These are phyloP conservation scores for Prunus yedoensis DNA, from an alignment of 331 rosid species.

Conservation along the genomic window DNA sequence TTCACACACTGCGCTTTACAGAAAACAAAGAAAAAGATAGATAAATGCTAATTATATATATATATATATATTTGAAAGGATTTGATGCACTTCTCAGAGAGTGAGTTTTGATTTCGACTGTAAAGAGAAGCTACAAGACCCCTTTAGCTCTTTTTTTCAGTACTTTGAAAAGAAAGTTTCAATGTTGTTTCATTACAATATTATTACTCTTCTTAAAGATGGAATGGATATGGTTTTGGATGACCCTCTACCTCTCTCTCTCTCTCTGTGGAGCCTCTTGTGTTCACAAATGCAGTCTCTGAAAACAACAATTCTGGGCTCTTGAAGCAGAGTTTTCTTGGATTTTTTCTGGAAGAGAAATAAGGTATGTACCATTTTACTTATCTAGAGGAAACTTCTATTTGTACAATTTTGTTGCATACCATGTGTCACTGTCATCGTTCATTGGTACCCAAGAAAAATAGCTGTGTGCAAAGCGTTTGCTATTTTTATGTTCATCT, in stretches of 20 bases:
- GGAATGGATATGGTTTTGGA: not conserved
- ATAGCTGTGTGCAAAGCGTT: too few species aligned
- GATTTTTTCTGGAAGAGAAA: not conserved
- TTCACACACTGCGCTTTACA: not conserved
- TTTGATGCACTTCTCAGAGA: not conserved
- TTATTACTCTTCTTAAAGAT: not conserved
- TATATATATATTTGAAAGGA: not conserved
- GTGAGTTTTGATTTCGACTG: slow-evolving; percentile 5
- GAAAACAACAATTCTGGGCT: not conserved
- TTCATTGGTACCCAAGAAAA: not conserved
- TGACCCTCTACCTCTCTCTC: not conserved
- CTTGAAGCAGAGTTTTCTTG: too few species aligned
- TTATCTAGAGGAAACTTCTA: not conserved
- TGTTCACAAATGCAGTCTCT: not conserved
- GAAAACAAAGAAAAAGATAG: not conserved
- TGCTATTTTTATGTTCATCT: slow-evolving; percentile 7
- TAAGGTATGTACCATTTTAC: not conserved
- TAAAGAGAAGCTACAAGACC: too few species aligned
- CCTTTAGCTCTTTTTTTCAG: too few species aligned
- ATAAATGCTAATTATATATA: too few species aligned
- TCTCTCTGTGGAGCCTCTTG: too few species aligned
- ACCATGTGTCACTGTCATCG: not conserved
- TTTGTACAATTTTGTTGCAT: not conserved
- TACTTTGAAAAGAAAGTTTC: not conserved
- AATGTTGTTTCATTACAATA: not conserved